Percentiles rank a stretch among this genome's conserved stretches.
phyloP scores from a whole-genome alignment of 129 eudicot species.

The carrot (Daucus carota) region DNA sequence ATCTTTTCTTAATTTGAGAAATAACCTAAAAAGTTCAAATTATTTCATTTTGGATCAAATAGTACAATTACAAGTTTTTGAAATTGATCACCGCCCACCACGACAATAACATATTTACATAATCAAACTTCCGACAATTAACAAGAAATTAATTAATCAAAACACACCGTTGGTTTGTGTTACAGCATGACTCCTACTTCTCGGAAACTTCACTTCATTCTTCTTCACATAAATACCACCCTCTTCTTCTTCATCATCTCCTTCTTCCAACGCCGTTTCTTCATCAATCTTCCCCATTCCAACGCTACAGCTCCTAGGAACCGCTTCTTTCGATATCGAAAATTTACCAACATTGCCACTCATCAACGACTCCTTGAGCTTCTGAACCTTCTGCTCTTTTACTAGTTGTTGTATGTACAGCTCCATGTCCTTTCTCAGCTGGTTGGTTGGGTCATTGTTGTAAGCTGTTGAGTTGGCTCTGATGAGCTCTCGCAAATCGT shows the following conservation, averaged over 20 bases:
- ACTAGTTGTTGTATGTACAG: neutral
- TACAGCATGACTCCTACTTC: slow-evolving; percentile 26
- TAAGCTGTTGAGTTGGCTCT: slow-evolving; percentile 6
- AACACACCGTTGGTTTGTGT: slow-evolving; percentile 25
- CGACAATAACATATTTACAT: too few relatives aligned
- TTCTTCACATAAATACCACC: neutral
- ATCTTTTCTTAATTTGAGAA: too few relatives aligned
- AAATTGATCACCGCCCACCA: too few relatives aligned
- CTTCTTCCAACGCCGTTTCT: slow-evolving; percentile 11
- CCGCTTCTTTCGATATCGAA: neutral
- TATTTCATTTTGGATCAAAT: too few relatives aligned
- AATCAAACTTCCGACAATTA: too few relatives aligned
- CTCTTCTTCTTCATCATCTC: neutral
- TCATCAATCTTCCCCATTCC: slow-evolving; percentile 23
- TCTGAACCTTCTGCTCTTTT: slow-evolving; percentile 3
- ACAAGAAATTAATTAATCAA: neutral
- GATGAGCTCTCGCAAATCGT: slow-evolving; percentile 6
- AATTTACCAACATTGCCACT: neutral
- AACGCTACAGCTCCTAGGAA: slow-evolving; percentile 19
- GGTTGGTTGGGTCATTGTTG: neutral
- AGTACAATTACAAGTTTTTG: too few relatives aligned
- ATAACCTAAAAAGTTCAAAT: too few relatives aligned
- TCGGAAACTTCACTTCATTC: slow-evolving; percentile 7
- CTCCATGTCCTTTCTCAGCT: slow-evolving; percentile 1
- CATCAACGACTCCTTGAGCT: neutral